phyloP scores from a whole-genome alignment of 371 early-diverging fungal species.

The Zychaea mexicana region DNA sequence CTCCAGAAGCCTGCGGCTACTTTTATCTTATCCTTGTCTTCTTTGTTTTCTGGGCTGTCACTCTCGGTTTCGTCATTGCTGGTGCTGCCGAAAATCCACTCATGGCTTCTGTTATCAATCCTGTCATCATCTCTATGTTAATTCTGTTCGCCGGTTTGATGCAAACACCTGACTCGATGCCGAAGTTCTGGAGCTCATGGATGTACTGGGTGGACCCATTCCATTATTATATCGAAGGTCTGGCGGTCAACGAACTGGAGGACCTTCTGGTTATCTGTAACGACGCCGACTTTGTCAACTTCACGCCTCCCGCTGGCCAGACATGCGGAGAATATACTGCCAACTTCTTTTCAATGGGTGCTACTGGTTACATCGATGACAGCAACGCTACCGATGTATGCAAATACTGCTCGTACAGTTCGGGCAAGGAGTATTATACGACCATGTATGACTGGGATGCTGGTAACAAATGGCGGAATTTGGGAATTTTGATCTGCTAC shows the following conservation, averaged over 20 bases:
- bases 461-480: constrained; percentile 67
- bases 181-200: constrained; percentile 76
- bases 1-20: constrained; percentile 47
- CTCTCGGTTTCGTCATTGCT: constrained; percentile 67
- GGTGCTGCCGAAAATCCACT: constrained; percentile 57
- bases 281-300: constrained; percentile 42
- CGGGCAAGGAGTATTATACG: constrained; percentile 63
- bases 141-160: constrained; percentile 76
- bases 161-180: constrained; percentile 67
- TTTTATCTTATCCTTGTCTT: constrained; percentile 56
- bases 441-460: constrained; percentile 59
- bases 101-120: constrained; percentile 69
- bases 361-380: constrained; percentile 60
- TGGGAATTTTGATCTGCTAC: constrained; percentile 60
- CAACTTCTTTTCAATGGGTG: constrained; percentile 50
- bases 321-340: constrained; percentile 68
- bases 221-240: constrained; percentile 75
- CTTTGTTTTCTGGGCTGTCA: constrained; percentile 56
- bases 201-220: constrained; percentile 75
- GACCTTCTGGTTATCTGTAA: constrained; percentile 54
- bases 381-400: constrained; percentile 54
- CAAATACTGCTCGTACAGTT: constrained; percentile 64
- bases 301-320: constrained; percentile 63
- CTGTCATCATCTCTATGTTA: constrained; percentile 71
- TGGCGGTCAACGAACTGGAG: constrained; percentile 70